These are phyloP conservation scores for Massariosphaeria phaeospora DNA, from an alignment of 495 filamentous ascomycete species.

Conservation along the genomic window DNA sequence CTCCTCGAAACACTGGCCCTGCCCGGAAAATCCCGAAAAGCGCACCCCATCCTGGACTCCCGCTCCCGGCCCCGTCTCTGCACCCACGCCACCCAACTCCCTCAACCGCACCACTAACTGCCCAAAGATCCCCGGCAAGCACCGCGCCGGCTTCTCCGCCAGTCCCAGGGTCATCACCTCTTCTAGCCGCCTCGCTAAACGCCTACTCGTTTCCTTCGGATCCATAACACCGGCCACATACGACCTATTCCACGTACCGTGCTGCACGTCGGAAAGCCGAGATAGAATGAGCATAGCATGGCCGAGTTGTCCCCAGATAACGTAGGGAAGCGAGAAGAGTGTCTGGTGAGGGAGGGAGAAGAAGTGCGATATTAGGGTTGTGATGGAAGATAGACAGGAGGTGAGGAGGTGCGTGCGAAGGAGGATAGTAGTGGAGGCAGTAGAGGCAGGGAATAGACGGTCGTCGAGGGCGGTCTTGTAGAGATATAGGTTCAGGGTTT, in stretches of 20 bases:
- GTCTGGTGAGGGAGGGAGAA: not conserved
- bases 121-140: not conserved
- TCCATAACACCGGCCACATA: not conserved
- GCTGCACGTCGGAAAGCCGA: not conserved
- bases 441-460: not conserved
- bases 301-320: not conserved
- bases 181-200: not conserved
- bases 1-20: too few relatives aligned
- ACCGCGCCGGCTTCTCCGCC: not conserved
- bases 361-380: not conserved
- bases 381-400: not conserved
- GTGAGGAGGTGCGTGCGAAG: not conserved
- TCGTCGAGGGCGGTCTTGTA: constrained; percentile 5
- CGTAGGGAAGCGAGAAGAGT: not conserved
- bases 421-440: not conserved
- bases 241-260: not conserved
- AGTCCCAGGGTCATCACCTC: not conserved
- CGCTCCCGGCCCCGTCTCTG: too few relatives aligned
- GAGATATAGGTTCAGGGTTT: not conserved
- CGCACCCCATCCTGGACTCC: too few relatives aligned
- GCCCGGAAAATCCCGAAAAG: too few relatives aligned
- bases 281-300: constrained; percentile 2
- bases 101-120: not conserved
- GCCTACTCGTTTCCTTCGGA: not conserved
- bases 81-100: not conserved